Base-by-base conservation (phyloP, 176 grass and related monocot genomes). In the Musa troglodytarum region DNA sequence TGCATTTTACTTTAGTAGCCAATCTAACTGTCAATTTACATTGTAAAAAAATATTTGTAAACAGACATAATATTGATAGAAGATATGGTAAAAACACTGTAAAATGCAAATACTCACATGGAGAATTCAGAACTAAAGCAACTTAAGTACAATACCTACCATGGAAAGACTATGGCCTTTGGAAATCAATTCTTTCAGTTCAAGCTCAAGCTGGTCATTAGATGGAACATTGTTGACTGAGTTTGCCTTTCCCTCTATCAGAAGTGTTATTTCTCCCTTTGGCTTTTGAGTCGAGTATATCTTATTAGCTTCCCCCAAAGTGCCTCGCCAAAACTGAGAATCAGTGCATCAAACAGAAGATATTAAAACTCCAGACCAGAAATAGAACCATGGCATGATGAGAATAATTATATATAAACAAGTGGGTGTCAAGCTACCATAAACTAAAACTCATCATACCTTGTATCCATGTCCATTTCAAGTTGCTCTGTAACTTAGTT, bases 181-280 rank as follows among this genome's bases (percentile, higher is more conserved):
- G 65, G 82, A 61, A 15, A 84, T 84, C 73, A 99, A 74, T 83
- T 91, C 81, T 89, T 70, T 83, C 28, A 94, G 82, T 83, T 99
- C 88, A 75, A 83, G 80, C 85, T 91, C 84, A 76, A 98, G 88
- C 63, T 93, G 80, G 25, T 86, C 81, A 70, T 91, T 81, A 12
- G 90, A 87, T 52, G 86, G 88, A 71, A 66, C 79, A 79, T 99
- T 80, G 80, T 88, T 82, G 81, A n/a, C 84, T 52, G 75, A 63
- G 24, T 71, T 73, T 52, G 52, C 72, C 49, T 86, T 87, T 23
- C 95, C 95, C 69, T 94, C 86, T 81, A 94, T 86, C 16, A 94
- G 69, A 55, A 94, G 53, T 28, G 90, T 99, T 59, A 99, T 91
- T 89, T 99, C 95, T 82, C 95, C 95, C 78, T 91, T 94, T 43